Conservation (phyloP, 2,329 filamentous ascomycete species). For the Botrytis hyacinthi region DNA sequence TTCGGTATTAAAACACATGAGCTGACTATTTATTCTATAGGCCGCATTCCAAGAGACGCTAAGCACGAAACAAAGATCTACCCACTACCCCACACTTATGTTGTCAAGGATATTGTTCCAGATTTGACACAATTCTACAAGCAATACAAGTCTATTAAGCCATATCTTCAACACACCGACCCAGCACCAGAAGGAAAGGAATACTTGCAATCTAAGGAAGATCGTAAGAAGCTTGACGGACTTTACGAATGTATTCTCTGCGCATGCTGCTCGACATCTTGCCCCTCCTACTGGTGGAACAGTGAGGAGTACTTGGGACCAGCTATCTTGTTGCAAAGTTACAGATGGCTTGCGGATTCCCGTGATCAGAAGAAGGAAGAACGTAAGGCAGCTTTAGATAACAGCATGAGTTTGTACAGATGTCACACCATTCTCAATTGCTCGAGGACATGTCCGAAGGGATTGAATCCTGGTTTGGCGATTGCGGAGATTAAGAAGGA, state of each 20-base stretch:
- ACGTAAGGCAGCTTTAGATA: conserved; percentile 89
- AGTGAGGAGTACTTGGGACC: conserved; percentile 97
- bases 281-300: conserved; percentile 99
- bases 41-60: conserved; percentile 87
- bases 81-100: conserved; percentile 96
- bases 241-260: conserved; percentile 99
- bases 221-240: conserved; percentile 91
- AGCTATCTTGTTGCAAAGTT: conserved; percentile 93
- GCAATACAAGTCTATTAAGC: conserved; percentile 99
- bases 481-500: conserved; percentile 99
- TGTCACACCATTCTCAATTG: conserved; percentile 99
- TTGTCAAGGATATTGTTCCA: conserved; percentile 97
- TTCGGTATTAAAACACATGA: neutral
- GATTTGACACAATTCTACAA: conserved; percentile 99
- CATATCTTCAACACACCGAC: conserved; percentile 90
- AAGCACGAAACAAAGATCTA: conserved; percentile 87
- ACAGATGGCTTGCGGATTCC: conserved; percentile 94
- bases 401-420: conserved; percentile 97
- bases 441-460: conserved; percentile 96
- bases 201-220: conserved; percentile 83
- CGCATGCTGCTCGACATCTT: conserved; percentile 98
- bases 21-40: conserved; percentile 48
- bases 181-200: conserved; percentile 84
- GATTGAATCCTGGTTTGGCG: conserved; percentile 89
- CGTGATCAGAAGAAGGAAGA: conserved; percentile 86